Conservation (phyloP, 441 rosid genomes). For the Iberis amara region DNA sequence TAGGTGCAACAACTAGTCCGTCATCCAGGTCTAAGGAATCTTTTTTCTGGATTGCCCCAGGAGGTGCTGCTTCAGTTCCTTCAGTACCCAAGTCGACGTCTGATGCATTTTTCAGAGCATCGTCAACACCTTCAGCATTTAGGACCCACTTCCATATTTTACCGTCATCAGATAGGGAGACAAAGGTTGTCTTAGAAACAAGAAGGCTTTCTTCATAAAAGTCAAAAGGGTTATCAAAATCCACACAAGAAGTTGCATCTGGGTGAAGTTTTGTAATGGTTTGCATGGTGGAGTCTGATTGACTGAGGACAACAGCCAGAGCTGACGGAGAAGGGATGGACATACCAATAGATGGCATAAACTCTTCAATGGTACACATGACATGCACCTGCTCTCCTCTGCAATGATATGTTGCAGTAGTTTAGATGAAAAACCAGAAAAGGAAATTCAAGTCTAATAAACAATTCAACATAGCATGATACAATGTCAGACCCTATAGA, state of each 20-base stretch:
- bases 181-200: conserved; percentile 57
- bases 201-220: conserved; percentile 66
- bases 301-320: conserved; percentile 56
- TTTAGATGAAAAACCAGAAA: conserved; percentile 25
- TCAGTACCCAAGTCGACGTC: conserved; percentile 31
- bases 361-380: conserved; percentile 81
- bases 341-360: conserved; percentile 81
- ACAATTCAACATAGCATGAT: conserved; percentile 28
- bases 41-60: conserved; percentile 24
- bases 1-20: conserved; percentile 32
- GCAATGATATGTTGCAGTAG: conserved; percentile 34
- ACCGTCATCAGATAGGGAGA: conserved; percentile 93
- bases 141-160: conserved; percentile 93
- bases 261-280: conserved; percentile 62
- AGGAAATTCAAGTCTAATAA: conserved; percentile 21
- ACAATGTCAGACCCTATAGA: conserved; percentile 10
- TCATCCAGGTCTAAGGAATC: conserved; percentile 33
- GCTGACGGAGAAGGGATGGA: conserved; percentile 72
- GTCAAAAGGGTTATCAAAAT: conserved; percentile 79
- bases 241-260: conserved; percentile 45
- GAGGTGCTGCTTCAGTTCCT: conserved; percentile 30
- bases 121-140: conserved; percentile 70
- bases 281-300: conserved; percentile 74
- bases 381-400: conserved; percentile 88
- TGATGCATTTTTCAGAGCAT: conserved; percentile 36